These are phyloP conservation scores for Ensete ventricosum DNA, from an alignment of 176 grass and related monocot species.

Conservation along the genomic window DNA sequence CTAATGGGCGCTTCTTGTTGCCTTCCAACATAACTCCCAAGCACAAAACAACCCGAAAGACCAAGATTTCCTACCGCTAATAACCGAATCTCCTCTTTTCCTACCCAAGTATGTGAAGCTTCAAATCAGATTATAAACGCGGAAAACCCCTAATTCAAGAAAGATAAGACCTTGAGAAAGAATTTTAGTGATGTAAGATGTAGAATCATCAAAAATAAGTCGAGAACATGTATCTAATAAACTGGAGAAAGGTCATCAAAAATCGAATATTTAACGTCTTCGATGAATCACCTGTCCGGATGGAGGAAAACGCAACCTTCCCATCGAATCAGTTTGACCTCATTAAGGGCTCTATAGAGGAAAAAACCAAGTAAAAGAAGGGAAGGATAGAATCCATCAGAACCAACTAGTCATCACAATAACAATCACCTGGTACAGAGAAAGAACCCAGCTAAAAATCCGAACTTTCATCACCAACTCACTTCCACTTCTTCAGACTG, in stretches of 20 bases:
- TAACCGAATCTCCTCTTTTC: neutral
- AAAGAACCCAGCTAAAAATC: neutral
- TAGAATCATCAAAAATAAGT: neutral
- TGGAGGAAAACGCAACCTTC: neutral
- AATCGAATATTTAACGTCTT: neutral
- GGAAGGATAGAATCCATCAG: neutral
- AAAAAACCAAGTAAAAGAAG: neutral
- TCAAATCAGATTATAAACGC: neutral
- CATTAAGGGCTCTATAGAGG: neutral
- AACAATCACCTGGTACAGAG: neutral
- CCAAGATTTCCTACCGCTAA: neutral
- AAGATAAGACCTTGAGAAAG: neutral
- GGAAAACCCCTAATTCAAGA: neutral
- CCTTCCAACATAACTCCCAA: constrained; percentile 58
- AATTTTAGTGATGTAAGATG: neutral
- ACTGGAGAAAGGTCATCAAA: neutral
- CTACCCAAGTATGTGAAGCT: neutral
- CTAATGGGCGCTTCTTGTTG: constrained; percentile 2
- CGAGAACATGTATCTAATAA: no score
- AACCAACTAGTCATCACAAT: neutral
- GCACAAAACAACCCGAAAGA: neutral
- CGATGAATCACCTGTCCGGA: neutral
- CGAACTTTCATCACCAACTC: neutral
- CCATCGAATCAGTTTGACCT: neutral
- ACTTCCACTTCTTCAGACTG: neutral